Base-by-base conservation (phyloP, 1,139 yeast species). In the Meyerozyma sp. region DNA sequence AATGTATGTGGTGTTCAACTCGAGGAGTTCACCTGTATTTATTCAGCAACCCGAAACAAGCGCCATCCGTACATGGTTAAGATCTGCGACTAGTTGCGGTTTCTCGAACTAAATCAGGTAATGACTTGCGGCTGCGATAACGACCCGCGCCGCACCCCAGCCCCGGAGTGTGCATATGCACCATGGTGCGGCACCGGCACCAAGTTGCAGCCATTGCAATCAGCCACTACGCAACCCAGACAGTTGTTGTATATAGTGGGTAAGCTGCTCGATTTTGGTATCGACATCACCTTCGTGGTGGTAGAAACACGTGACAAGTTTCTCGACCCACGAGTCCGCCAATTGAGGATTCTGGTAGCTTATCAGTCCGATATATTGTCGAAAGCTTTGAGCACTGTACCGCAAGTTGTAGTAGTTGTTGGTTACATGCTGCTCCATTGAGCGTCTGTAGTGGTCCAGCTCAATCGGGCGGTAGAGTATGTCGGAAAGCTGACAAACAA, bases 361-460 rank as follows among this genome's bases (percentile, higher is more conserved):
- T 21, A 60, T 40, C 9, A 55, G 48, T 1, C 63, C 64, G 28
- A 61, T 40, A 40, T 54, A 59, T 44, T 62, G 66, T 40, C 52
- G 49, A 44, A 61, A 62, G 16, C 51, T 40, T 37, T 54, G 58
- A 36, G 49, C 43, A 34, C 51, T 47, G 35, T 50, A 53, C 13
- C 55, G 44, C 26, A 59, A 40, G 13, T 42, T 42, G 39, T 40
- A 46, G 43, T 47, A 57, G 36, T 50, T 49, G 38, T 59, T 60
- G 13, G 40, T 38, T 20, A 46, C 42, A 25, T 44, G 44, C 9
- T 40, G 18, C 37, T 43, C 25, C 34, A 48, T 34, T 25, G 53
- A 20, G 32, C 16, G 39, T 4, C 40, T 39, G 41, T 49, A 58
- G 13, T 23, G 32, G 11, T 36, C 44, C 41, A 13, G 45, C 13